Evolutionary conservation across 441 rosid species (phyloP).

Genomic region (Manihot esculenta): DNA sequence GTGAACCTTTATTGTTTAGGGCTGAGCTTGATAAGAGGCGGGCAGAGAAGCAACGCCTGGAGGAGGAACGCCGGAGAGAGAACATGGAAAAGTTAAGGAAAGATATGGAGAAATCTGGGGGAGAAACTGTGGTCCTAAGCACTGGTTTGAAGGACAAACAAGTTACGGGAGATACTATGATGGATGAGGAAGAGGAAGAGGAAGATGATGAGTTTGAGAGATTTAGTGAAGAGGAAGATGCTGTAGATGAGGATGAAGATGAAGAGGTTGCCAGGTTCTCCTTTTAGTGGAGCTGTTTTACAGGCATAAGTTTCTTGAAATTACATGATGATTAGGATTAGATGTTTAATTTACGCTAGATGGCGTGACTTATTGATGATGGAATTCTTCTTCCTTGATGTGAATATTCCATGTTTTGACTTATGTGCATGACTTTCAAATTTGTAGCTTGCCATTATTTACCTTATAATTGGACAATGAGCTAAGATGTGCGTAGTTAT

Average conservation of each 20-base stretch:
- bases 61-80: constrained; percentile 62
- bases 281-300: constrained; percentile 19
- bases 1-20: constrained; percentile 36
- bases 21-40: constrained; percentile 89
- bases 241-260: constrained; percentile 67
- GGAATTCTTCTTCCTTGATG: too few relatives aligned
- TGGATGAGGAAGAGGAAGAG: constrained; percentile 46
- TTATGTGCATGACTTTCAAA: too few relatives aligned
- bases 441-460: too few relatives aligned
- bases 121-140: constrained; percentile 81
- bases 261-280: constrained; percentile 64
- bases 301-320: not conserved
- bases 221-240: constrained; percentile 25
- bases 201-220: not conserved
- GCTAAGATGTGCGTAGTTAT: too few relatives aligned
- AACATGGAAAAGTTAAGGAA: constrained; percentile 75
- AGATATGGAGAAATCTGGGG: constrained; percentile 84
- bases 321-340: too few relatives aligned
- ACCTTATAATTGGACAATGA: too few relatives aligned
- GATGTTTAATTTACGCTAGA: too few relatives aligned
- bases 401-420: too few relatives aligned
- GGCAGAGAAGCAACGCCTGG: constrained; percentile 72
- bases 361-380: too few relatives aligned
- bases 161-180: constrained; percentile 29
- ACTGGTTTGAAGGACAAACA: constrained; percentile 64